Evolutionary conservation across 2,329 filamentous ascomycete genomes (phyloP).

Genomic region (Nectriaceae sp.): DNA sequence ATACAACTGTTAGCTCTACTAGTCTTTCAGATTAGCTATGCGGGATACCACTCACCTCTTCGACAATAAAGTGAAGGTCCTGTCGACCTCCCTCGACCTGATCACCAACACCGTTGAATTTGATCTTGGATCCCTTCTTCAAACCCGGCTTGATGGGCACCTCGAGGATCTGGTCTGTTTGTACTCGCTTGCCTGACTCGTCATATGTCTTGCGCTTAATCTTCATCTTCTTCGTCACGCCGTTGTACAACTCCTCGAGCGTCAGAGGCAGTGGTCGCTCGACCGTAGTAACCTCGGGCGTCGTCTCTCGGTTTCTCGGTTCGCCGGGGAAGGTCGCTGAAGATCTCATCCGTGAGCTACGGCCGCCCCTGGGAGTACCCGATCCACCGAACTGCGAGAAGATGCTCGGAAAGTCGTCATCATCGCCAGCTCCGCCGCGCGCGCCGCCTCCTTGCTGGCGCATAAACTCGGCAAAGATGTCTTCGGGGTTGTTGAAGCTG

Average conservation of each 20-base stretch:
- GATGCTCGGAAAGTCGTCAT: slow-evolving; percentile 55
- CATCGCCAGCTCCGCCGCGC: slow-evolving; percentile 41
- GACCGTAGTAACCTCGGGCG: slow-evolving; percentile 87
- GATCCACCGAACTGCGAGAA: slow-evolving; percentile 53
- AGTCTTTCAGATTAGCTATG: background rate
- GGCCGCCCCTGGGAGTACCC: slow-evolving; percentile 38
- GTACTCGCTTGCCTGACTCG: slow-evolving; percentile 77
- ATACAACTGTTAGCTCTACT: slow-evolving; percentile 41
- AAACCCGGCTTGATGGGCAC: slow-evolving; percentile 94
- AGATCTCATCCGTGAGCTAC: slow-evolving; percentile 43
- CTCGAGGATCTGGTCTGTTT: slow-evolving; percentile 87
- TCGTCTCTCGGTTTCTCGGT: slow-evolving; percentile 39
- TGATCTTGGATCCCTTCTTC: slow-evolving; percentile 98
- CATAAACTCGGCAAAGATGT: slow-evolving; percentile 85
- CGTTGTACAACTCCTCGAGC: slow-evolving; percentile 86
- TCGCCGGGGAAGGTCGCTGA: slow-evolving; percentile 38
- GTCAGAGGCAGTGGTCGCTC: slow-evolving; percentile 80
- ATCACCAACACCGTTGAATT: slow-evolving; percentile 96
- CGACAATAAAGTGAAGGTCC: slow-evolving; percentile 91
- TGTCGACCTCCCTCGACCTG: slow-evolving; percentile 95
- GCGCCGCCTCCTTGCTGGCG: slow-evolving; percentile 52
- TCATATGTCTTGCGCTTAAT: slow-evolving; percentile 98
- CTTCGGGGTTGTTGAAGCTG: slow-evolving; percentile 79
- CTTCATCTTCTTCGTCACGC: slow-evolving; percentile 94
- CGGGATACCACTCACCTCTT: slow-evolving; percentile 72